These are phyloP conservation scores for Pseudogymnoascus sp. DNA, from an alignment of 2,329 filamentous ascomycete species.

Conservation along the genomic window DNA sequence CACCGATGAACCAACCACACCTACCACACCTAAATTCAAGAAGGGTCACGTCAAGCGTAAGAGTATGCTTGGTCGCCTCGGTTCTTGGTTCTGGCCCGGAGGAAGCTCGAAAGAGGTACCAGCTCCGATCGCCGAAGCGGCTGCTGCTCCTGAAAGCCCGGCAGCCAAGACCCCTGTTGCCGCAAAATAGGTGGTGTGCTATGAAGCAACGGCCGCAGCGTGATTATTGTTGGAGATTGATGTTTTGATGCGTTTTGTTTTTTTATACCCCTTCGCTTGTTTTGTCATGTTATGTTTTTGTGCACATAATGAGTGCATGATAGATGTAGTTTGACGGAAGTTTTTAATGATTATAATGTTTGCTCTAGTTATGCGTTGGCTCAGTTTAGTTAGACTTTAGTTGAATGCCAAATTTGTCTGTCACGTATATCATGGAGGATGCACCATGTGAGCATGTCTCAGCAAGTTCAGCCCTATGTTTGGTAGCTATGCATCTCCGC, in stretches of 20 bases:
- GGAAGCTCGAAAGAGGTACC: background rate
- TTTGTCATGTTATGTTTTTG: conserved; percentile 8
- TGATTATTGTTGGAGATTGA: conserved; percentile 6
- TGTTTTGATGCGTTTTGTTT: conserved; percentile 6
- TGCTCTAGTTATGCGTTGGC: background rate
- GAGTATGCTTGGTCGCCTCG: conserved; percentile 4
- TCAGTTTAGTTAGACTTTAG: conserved; percentile 5
- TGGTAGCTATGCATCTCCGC: background rate
- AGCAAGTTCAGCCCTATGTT: background rate
- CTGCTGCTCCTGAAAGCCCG: background rate
- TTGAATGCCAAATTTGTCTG: conserved; percentile 3
- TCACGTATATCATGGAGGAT: background rate
- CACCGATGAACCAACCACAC: background rate
- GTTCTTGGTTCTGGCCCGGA: conserved; percentile 1
- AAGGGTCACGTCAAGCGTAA: background rate
- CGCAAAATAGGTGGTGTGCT: background rate
- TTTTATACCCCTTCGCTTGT: conserved; percentile 8
- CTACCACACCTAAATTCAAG: background rate
- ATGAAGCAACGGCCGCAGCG: background rate
- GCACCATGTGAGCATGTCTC: background rate
- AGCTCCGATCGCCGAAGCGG: background rate
- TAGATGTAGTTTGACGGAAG: conserved; percentile 1
- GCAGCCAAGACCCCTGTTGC: background rate
- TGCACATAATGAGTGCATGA: conserved; percentile 7
- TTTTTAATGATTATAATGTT: conserved; percentile 9